Evolutionary conservation across 305 asterid species (phyloP).

Genomic region (Plantago lanceolata): DNA sequence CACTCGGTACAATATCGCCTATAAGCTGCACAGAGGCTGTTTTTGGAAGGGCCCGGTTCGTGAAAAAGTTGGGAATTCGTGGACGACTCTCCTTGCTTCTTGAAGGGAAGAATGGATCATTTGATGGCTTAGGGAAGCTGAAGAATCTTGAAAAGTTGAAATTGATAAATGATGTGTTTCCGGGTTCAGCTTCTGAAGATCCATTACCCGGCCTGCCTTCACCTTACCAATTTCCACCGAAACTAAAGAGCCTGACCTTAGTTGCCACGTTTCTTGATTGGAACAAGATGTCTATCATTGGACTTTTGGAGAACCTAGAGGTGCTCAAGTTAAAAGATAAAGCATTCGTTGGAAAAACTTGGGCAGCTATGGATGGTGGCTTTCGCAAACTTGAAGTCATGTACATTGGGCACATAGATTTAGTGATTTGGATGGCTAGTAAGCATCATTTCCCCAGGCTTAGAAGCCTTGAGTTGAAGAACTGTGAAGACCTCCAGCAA

Average conservation of each 20-base stretch:
- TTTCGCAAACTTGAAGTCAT: conserved; percentile 29
- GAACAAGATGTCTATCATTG: conserved; percentile 28
- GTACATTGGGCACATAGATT: conserved; percentile 27
- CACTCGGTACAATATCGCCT: conserved; percentile 35
- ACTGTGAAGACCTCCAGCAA: conserved; percentile 28
- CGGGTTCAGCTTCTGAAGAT: conserved; percentile 32
- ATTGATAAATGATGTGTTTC: conserved; percentile 36
- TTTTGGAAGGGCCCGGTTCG: conserved; percentile 29
- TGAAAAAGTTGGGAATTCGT: conserved; percentile 43
- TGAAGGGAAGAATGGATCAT: conserved; percentile 30
- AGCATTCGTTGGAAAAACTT: conserved; percentile 30
- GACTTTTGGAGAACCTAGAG: conserved; percentile 25
- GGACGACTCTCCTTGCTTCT: conserved; percentile 32
- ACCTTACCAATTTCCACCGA: conserved; percentile 33
- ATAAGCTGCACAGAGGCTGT: conserved; percentile 33
- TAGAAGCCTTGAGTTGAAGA: conserved; percentile 28
- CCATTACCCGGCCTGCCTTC: conserved; percentile 30
- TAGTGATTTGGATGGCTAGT: conserved; percentile 26
- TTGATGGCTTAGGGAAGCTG: conserved; percentile 34
- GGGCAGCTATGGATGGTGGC: conserved; percentile 30
- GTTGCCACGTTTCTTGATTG: conserved; percentile 36
- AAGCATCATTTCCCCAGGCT: conserved; percentile 33
- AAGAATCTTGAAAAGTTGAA: conserved; percentile 36
- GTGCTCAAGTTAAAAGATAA: conserved; percentile 35
- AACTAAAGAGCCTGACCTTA: conserved; percentile 31